Percentiles rank a stretch among this genome's conserved stretches.
These are phyloP conservation scores for Crotalaria pallida DNA, from an alignment of 306 rosid genomes.

Conservation along the genomic window DNA sequence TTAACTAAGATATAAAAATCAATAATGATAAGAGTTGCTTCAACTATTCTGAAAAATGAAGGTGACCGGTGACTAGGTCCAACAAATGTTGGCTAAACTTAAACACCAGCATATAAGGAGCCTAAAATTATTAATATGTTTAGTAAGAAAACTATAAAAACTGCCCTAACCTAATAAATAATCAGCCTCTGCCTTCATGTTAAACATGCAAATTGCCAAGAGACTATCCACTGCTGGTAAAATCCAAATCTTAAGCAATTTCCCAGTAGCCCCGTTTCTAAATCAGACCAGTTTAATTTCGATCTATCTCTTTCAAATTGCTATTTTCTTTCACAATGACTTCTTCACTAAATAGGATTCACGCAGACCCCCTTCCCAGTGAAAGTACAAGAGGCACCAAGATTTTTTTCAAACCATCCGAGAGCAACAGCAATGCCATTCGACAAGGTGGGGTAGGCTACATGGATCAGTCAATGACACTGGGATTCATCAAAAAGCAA, in stretches of 20 bases:
- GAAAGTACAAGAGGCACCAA: slow-evolving; percentile 8
- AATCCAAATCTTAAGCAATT: neutral
- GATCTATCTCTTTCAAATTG: neutral
- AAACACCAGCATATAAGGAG: neutral
- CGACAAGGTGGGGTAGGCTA: neutral
- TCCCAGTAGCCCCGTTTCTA: neutral
- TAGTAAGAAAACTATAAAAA: neutral
- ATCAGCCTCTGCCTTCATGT: neutral
- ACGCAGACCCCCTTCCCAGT: neutral
- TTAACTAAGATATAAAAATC: neutral
- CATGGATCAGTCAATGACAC: neutral
- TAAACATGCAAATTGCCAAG: neutral
- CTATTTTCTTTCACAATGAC: neutral
- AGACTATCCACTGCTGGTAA: neutral
- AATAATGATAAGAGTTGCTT: neutral
- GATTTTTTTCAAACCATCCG: neutral
- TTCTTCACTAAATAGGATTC: neutral
- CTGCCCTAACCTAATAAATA: neutral
- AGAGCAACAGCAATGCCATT: neutral
- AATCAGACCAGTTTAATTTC: neutral
- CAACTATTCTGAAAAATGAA: neutral
- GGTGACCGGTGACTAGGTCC: neutral
- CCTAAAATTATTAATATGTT: neutral
- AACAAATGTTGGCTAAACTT: neutral
- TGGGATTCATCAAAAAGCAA: neutral